Conservation (phyloP, 352 stramenopile genomes). For the Phytophthora podocarpi region DNA sequence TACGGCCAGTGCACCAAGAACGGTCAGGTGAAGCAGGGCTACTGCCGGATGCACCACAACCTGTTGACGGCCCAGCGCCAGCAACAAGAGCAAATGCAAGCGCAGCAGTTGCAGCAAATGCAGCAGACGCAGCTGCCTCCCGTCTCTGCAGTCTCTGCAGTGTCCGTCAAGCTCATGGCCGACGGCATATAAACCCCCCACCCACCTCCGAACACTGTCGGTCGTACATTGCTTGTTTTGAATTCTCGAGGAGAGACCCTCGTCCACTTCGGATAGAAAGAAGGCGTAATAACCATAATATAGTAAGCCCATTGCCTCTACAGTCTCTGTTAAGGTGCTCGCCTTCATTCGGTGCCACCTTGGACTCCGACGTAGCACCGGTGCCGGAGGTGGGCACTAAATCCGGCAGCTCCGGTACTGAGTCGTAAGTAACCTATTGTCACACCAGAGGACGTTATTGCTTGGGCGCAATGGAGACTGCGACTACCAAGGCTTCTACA, state of each 20-base stretch:
- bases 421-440: slow-evolving; percentile 14
- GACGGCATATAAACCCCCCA: slow-evolving; percentile 36
- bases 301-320: slow-evolving; percentile 25
- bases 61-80: slow-evolving; percentile 49
- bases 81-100: slow-evolving; percentile 44
- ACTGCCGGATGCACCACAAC: slow-evolving; percentile 82
- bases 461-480: slow-evolving; percentile 13
- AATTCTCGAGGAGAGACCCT: slow-evolving; percentile 4
- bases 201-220: slow-evolving; percentile 26
- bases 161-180: slow-evolving; percentile 26
- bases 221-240: slow-evolving; percentile 33
- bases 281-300: slow-evolving; percentile 46
- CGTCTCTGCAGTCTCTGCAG: background rate
- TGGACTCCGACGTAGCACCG: background rate
- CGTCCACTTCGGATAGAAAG: slow-evolving; percentile 16
- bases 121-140: slow-evolving; percentile 12
- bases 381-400: background rate
- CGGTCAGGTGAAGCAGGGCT: slow-evolving; percentile 79
- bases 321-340: background rate
- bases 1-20: slow-evolving; percentile 85
- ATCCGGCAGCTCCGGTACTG: background rate
- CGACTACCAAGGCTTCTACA: slow-evolving; percentile 9
- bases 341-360: background rate
- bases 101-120: slow-evolving; percentile 21
- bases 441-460: background rate